Conservation (phyloP, 2,329 filamentous ascomycete genomes). For the Alternaria arborescens region DNA sequence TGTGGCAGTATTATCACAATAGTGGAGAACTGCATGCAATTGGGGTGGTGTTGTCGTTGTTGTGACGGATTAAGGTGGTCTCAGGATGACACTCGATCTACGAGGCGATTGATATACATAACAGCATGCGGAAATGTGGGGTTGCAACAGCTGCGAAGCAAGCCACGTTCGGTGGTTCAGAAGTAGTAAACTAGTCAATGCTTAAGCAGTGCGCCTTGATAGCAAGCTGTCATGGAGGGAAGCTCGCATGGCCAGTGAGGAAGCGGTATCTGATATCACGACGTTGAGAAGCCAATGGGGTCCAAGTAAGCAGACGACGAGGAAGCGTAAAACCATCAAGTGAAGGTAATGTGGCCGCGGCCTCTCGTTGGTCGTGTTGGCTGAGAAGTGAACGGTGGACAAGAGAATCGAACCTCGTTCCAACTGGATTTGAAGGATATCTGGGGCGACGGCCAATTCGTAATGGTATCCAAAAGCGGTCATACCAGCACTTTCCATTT, state of each 20-base stretch:
- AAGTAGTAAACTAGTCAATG: not conserved
- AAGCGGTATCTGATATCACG: not conserved
- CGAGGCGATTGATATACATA: slow-evolving; percentile 1
- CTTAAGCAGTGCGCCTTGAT: not conserved
- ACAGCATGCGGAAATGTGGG: not conserved
- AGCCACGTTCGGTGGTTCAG: not conserved
- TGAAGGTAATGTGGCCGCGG: not conserved
- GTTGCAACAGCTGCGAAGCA: not conserved
- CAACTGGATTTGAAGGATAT: not conserved
- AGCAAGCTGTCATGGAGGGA: not conserved
- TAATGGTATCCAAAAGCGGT: not conserved
- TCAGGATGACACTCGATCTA: not conserved
- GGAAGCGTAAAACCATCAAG: not conserved
- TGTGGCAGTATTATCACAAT: not conserved
- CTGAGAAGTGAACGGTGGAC: not conserved
- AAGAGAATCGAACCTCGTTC: not conserved
- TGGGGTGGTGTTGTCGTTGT: not conserved
- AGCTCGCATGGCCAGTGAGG: not conserved
- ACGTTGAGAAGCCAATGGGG: not conserved
- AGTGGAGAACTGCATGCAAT: not conserved
- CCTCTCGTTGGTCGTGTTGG: not conserved
- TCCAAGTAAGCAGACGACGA: not conserved
- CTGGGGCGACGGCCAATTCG: not conserved
- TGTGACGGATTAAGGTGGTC: not conserved
- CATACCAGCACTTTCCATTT: not conserved